Evolutionary conservation across 169 alveolate species (phyloP), one percentile per base, ranked within the genome.

Genomic region (Theileria sp.): DNA sequence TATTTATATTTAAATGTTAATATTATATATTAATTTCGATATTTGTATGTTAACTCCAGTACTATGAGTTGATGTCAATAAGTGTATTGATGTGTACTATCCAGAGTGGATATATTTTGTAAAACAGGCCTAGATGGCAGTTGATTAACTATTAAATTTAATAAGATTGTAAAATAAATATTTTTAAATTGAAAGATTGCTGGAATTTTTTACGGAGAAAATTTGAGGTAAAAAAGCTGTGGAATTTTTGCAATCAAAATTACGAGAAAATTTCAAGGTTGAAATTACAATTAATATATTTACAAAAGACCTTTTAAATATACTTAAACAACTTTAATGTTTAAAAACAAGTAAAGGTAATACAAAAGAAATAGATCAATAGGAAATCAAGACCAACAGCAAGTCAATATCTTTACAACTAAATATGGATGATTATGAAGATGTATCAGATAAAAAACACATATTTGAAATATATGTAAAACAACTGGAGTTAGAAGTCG

Each of bases 401-500:
- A 44, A 44, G 12, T 13, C 17, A 44, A 36, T 1, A 44, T 44
- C 54, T 44, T 44, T 44, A 13, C 4, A 44, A 44, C 19, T 44
- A 44, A 58, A 13, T 17, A 58, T 58, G 67, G 67, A 17, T 19
- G 26, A 19, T n/a, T 58, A n/a, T 9, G 67, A 58, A 25, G 26
- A n/a, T 19, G 36, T 8, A 8, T 25, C 28, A 21, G 26, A 58
- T 25, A 58, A 58, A 58, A 58, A 25, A 25, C 67, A 58, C 67
- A 25, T 58, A 9, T 25, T 58, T 19, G 67, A 58, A 19, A 58
- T 58, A 21, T 58, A 58, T 58, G 34, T 58, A 19, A 58, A 58
- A 25, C 67, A 58, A 25, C 67, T 58, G 36, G 67, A 58, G 34
- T 25, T 58, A 25, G 67, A 58, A 25, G 67, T 58, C 13, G 67